Percentiles rank a stretch among this genome's conserved stretches.
phyloP scores from a whole-genome alignment of 352 stramenopile species.

The Hyaloperonospora arabidopsidis region DNA sequence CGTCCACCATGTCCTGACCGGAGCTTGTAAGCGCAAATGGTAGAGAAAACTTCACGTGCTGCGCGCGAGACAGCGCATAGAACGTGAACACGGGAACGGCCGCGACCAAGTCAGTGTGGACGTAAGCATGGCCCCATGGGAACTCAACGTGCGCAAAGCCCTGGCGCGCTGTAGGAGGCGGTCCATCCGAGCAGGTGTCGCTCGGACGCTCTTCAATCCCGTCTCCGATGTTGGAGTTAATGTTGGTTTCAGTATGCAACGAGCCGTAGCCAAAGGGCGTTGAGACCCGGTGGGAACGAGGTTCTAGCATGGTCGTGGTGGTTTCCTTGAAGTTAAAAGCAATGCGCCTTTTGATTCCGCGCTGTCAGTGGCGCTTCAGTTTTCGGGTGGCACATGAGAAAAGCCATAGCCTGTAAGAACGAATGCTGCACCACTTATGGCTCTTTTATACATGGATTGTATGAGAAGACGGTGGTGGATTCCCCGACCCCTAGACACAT shows the following conservation, averaged over 20 bases:
- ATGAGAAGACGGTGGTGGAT: background rate
- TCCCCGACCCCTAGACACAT: no score
- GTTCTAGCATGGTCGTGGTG: constrained; percentile 10
- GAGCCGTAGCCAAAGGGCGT: constrained; percentile 69
- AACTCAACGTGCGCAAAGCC: constrained; percentile 64
- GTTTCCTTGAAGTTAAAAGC: constrained; percentile 15
- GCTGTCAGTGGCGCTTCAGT: no score
- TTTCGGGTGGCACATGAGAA: background rate
- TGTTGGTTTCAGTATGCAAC: constrained; percentile 19
- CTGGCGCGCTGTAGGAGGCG: constrained; percentile 8
- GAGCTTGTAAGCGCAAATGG: constrained; percentile 47
- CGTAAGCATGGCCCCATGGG: constrained; percentile 64
- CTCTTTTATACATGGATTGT: background rate
- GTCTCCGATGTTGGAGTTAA: no score
- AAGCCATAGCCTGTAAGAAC: constrained; percentile 4
- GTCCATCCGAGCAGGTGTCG: constrained; percentile 9
- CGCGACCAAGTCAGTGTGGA: constrained; percentile 51
- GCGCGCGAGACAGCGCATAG: constrained; percentile 53
- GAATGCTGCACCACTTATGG: constrained; percentile 2
- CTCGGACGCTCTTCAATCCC: background rate
- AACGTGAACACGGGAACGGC: constrained; percentile 64
- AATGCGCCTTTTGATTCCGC: no score
- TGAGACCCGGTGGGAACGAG: constrained; percentile 26
- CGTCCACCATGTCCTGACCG: constrained; percentile 48
- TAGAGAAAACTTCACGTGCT: constrained; percentile 64